A percentile compares a stretch with the other conserved stretches of the same genome.
These are phyloP conservation scores for Hemileccinum impolitum DNA, from an alignment of 768 basidiomycete genomes.

Conservation along the genomic window DNA sequence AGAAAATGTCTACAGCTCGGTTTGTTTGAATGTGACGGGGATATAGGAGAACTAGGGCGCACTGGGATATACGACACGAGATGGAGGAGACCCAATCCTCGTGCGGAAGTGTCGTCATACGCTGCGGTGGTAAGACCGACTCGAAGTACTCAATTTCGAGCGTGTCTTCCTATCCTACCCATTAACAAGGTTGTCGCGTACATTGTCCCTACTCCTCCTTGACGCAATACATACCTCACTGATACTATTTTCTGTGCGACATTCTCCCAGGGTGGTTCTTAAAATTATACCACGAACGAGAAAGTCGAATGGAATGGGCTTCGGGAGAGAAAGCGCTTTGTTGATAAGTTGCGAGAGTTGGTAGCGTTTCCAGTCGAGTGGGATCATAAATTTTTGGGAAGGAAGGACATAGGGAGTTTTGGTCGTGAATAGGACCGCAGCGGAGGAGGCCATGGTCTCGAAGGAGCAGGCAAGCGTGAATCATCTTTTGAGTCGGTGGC, in stretches of 20 bases:
- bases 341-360: slow-evolving; percentile 97
- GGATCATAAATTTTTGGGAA: slow-evolving; percentile 89
- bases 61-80: slow-evolving; percentile 48
- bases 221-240: slow-evolving; percentile 50
- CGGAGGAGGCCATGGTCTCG: slow-evolving; percentile 8
- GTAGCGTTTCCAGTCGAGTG: slow-evolving; percentile 86
- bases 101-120: slow-evolving; percentile 74
- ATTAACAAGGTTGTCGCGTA: slow-evolving; percentile 10
- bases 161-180: slow-evolving; percentile 67
- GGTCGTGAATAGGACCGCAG: slow-evolving; percentile 20
- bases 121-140: slow-evolving; percentile 82
- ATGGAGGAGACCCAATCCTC: slow-evolving; percentile 94
- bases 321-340: slow-evolving; percentile 75
- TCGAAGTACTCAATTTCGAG: slow-evolving; percentile 92
- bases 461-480: too few species aligned
- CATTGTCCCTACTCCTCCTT: background rate
- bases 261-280: slow-evolving; percentile 65
- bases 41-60: background rate
- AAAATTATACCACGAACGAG: slow-evolving; percentile 81
- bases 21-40: background rate
- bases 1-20: slow-evolving; percentile 53
- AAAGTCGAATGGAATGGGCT: slow-evolving; percentile 91
- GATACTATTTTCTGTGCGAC: slow-evolving; percentile 66
- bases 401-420: slow-evolving; percentile 19
- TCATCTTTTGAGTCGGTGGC: too few species aligned